These are phyloP conservation scores for Termitomyces sp. DNA, from an alignment of 768 basidiomycete species.

Conservation along the genomic window DNA sequence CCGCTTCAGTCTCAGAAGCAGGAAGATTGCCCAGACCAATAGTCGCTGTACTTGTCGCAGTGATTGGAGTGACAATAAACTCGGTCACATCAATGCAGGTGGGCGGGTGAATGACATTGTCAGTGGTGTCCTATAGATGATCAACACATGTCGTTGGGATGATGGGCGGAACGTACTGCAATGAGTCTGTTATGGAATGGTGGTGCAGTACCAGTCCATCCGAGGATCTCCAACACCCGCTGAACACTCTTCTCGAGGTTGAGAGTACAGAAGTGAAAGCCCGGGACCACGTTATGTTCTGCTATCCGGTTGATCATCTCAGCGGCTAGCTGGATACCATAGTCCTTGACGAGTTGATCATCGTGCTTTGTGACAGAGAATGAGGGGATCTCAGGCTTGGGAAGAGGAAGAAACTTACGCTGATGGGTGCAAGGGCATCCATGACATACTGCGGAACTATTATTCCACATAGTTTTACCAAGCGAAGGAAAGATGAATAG, in stretches of 20 bases:
- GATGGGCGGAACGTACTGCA: conserved; percentile 32
- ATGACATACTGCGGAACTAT: conserved; percentile 66
- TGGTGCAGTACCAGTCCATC: conserved; percentile 56
- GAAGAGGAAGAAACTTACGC: conserved; percentile 39
- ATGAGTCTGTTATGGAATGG: conserved; percentile 60
- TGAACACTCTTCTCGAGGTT: conserved; percentile 96
- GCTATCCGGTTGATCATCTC: conserved; percentile 67
- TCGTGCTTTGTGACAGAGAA: conserved; percentile 58
- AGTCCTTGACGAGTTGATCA: conserved; percentile 91
- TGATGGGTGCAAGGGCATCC: conserved; percentile 66
- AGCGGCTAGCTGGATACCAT: conserved; percentile 83
- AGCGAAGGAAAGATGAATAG: conserved; percentile 85
- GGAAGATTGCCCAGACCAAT: conserved; percentile 46
- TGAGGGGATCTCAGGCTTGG: neutral
- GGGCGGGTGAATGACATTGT: conserved; percentile 26
- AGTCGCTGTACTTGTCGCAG: conserved; percentile 59
- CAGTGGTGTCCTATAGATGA: conserved; percentile 24
- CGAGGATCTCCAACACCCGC: conserved; percentile 72
- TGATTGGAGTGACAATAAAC: conserved; percentile 57
- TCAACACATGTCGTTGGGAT: neutral
- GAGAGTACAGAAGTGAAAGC: conserved; percentile 93
- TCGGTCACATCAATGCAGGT: conserved; percentile 23
- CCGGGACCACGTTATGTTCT: conserved; percentile 50
- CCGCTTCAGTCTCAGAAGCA: conserved; percentile 48
- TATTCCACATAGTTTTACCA: conserved; percentile 85